A percentile compares a stretch with the other conserved stretches of the same genome.
Conservation (phyloP, 2,329 filamentous ascomycete species). For the Lasiodiplodia sp. region DNA sequence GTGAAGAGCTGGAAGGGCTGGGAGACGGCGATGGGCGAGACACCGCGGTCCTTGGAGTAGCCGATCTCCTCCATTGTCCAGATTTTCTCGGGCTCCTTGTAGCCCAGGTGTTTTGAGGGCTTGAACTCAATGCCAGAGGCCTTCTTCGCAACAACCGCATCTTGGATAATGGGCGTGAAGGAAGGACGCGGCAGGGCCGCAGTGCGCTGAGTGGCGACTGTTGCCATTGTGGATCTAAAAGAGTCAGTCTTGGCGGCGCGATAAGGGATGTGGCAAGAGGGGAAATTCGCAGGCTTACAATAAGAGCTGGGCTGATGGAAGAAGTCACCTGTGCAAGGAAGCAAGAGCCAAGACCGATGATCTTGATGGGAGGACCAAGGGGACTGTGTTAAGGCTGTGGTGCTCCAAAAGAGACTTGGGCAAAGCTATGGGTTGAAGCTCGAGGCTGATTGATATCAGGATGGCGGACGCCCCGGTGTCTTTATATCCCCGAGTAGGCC, state of each 20-base stretch:
- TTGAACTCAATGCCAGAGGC: constrained; percentile 53
- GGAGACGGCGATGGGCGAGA: constrained; percentile 69
- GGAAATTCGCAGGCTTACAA: neutral
- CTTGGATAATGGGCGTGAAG: constrained; percentile 46
- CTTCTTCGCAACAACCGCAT: constrained; percentile 31
- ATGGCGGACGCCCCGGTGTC: neutral
- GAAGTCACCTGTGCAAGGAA: neutral
- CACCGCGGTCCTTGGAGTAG: constrained; percentile 60
- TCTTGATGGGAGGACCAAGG: neutral
- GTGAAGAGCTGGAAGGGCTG: constrained; percentile 71
- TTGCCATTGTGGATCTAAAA: constrained; percentile 36
- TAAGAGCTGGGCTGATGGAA: neutral
- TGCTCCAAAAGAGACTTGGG: neutral
- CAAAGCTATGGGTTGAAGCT: constrained; percentile 2
- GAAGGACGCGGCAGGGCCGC: constrained; percentile 40
- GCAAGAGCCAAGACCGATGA: constrained; percentile 14
- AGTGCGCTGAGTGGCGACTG: constrained; percentile 40
- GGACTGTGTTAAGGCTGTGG: neutral
- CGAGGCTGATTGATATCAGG: constrained; percentile 15
- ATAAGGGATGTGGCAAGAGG: neutral
- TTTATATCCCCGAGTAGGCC: constrained; percentile 25
- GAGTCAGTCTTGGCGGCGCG: constrained; percentile 6
- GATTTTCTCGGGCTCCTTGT: constrained; percentile 58
- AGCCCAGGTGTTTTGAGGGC: constrained; percentile 63
- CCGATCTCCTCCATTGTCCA: constrained; percentile 69